Base-by-base conservation (phyloP, 2,329 filamentous ascomycete genomes). In the Thelonectria discophora region DNA sequence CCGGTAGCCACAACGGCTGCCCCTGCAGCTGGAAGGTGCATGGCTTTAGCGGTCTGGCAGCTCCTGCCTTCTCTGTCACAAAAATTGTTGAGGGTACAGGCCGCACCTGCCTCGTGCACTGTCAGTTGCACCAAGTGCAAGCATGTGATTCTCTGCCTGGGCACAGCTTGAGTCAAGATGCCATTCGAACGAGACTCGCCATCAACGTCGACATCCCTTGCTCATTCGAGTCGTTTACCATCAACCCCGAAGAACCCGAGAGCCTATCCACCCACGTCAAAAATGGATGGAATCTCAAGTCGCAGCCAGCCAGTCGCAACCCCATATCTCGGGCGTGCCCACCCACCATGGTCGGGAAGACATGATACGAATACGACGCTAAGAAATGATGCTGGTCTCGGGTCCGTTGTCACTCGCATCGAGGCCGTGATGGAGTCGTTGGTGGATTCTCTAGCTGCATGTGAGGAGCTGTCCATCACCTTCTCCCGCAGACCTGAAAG, bases 361-460 rank as follows among this genome's bases (percentile, higher is more conserved):
- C 45, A 57, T 47, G 59, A 72, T 70, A 67, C 67, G 68, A 70
- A 72, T 70, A 70, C 66, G 66, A 65, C 40, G 37, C 32, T 27
- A 27, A 5, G 5, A 30, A 55, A 20, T 20, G 39, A 32, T 42
- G 34, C 53, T 11, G 58, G 52, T 24, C 60, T 69, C 15, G 75
- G 74, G 10, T 58, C 56, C 2, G 65, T 76, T 7, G 66, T 78
- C 24, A 61, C 74, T 47, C 70, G 73, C 45, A 79, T 81, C n/a
- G 78, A 80, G 53, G 63, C 64, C 40, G 66, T 78, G 17, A 54
- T 80, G 13, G 73, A 74, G 52, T 58, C 60, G 12, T 62, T 78
- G 30, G 51, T 77, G 13, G 68, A 75, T 30, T 63, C 68, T 24
- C 30, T 78, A 8, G 58, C 68, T 27, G 60, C 57, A 8, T 60